Evolutionary conservation across 805 yeast genomes (phyloP).

Genomic region (Candida sphagnicola): DNA sequence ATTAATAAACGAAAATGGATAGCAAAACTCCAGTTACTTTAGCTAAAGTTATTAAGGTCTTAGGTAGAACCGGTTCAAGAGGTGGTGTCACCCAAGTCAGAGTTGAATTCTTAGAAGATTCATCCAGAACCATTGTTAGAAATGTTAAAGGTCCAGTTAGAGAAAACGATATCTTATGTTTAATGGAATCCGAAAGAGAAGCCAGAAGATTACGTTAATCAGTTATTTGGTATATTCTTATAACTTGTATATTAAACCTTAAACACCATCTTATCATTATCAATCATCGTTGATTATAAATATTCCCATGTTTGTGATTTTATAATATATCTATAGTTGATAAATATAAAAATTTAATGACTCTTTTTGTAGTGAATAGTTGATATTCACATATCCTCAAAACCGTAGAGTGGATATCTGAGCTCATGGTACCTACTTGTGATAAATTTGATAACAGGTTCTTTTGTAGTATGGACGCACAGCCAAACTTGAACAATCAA

Average conservation of each 20-base stretch:
- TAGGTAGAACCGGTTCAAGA: constrained; percentile 99
- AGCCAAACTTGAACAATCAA: too few species aligned
- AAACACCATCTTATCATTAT: background rate
- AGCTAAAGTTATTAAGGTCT: constrained; percentile 98
- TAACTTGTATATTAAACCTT: constrained; percentile 1
- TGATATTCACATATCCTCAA: too few species aligned
- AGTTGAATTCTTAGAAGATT: constrained; percentile 46
- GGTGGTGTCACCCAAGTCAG: constrained; percentile 74
- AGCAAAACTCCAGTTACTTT: constrained; percentile 89
- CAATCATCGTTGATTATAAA: background rate
- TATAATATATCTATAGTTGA: constrained; percentile 1
- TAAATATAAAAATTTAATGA: background rate
- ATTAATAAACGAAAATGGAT: constrained; percentile 2
- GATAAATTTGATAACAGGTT: too few species aligned
- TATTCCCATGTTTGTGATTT: background rate
- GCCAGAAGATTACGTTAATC: constrained; percentile 63
- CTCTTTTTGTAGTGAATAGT: background rate
- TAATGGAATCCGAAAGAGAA: constrained; percentile 99
- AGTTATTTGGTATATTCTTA: background rate
- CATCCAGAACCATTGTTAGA: constrained; percentile 48
- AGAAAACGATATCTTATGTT: constrained; percentile 89
- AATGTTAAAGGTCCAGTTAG: constrained; percentile 50
- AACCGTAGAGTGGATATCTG: too few species aligned
- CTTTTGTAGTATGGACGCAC: too few species aligned
- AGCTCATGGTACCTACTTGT: too few species aligned